phyloP scores from a whole-genome alignment of 2,329 filamentous ascomycete genomes.

The Rugonectria rugulosa region DNA sequence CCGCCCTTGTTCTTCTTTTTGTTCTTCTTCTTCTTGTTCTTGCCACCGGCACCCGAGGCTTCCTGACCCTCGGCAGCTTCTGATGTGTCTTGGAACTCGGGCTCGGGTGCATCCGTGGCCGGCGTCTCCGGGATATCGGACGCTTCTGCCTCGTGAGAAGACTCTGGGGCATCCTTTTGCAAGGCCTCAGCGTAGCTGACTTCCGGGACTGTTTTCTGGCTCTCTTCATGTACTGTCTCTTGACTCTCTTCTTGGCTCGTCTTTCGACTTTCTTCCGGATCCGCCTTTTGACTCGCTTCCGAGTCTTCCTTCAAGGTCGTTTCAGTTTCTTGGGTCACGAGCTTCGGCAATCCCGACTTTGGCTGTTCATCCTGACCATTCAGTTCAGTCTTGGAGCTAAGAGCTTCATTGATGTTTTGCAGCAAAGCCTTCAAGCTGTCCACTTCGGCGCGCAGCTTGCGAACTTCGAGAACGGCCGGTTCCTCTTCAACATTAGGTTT shows the following conservation, averaged over 20 bases:
- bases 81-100: conserved; percentile 26
- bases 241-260: background rate
- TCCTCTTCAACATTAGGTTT: conserved; percentile 86
- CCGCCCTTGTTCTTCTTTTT: conserved; percentile 37
- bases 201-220: too few relatives aligned
- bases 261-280: conserved; percentile 1
- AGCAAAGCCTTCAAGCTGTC: conserved; percentile 63
- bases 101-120: conserved; percentile 23
- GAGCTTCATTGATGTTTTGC: conserved; percentile 39
- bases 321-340: background rate
- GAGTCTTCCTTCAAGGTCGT: background rate
- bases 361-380: background rate
- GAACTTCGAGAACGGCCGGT: conserved; percentile 73
- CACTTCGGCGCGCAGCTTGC: conserved; percentile 65
- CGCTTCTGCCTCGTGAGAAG: conserved; percentile 15
- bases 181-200: too few relatives aligned
- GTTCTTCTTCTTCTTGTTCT: conserved; percentile 38
- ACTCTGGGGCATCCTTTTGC: background rate
- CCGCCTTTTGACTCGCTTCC: conserved; percentile 5
- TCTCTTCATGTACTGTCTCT: too few relatives aligned
- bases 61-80: conserved; percentile 12
- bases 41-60: conserved; percentile 18
- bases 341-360: conserved; percentile 4
- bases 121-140: conserved; percentile 23
- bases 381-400: conserved; percentile 22